Evolutionary conservation across 2,329 filamentous ascomycete species (phyloP), one percentile per base, ranked within the genome.

Genomic region (Alternaria burnsii): DNA sequence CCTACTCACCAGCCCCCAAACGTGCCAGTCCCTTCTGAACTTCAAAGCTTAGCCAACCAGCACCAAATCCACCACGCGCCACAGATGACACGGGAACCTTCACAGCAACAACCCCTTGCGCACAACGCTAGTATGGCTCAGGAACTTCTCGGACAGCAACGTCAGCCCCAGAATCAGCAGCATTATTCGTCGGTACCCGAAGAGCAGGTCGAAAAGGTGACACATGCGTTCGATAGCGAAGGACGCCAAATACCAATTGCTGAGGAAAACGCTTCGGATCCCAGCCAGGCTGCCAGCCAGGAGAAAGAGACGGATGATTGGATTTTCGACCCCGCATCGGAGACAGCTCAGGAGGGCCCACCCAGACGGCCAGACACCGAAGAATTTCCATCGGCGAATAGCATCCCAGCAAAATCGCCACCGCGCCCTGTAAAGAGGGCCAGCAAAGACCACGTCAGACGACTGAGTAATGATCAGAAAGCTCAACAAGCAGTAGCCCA

Each of bases 241-340:
- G 86, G 87, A 20, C 80, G 85, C 50, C 83, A 84, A 50, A 78
- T 87, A 48, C 71, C 78, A 3, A 63, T 68, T 5, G 80, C 77
- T 62, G 83, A 85, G 50, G 81, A 83, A n/a, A 67, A 74, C n/a
- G 55, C 52, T 11, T n/a, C 58, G 12, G 58, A 42, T 65, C 74
- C 54, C 57, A 67, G 59, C 20, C 81, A 81, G 44, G 81, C 83
- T 38, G 68, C 80, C 16, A 72, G 80, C 24, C 58, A 63, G 41
- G 56, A 57, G 8, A 83, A 87, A 54, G 86, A 89, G 72, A 62
- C 81, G 0, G 94, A 97, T 72, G 92, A 87, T 9, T 99, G 95
- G 95, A 94, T 96, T 72, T 99, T 99, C 69, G 92, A 97, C 59
- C 85, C 88, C 9, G 82, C 88, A 53, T 80, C 86, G 0, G 90